A percentile compares a stretch with the other conserved stretches of the same genome.
Evolutionary conservation across 176 grass and related monocot genomes (phyloP).

Genomic region (Cocos nucifera): DNA sequence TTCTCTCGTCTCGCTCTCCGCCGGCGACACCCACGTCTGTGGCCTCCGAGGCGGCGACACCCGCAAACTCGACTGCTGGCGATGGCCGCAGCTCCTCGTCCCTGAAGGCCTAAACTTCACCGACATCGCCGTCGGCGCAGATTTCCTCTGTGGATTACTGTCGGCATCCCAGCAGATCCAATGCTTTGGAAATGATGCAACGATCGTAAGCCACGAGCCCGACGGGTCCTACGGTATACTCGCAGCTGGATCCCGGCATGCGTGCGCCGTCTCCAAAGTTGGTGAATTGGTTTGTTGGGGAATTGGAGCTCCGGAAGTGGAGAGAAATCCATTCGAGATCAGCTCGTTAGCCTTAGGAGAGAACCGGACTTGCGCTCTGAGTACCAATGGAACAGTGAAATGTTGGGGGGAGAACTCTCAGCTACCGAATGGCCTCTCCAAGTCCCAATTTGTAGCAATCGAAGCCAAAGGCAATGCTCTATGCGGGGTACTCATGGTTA

Average conservation of each 20-base stretch:
- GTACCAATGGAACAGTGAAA: constrained; percentile 37
- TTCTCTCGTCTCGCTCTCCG: constrained; percentile 40
- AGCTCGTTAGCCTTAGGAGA: constrained; percentile 47
- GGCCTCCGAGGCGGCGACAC: constrained; percentile 29
- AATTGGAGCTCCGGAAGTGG: constrained; percentile 17
- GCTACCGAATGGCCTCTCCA: constrained; percentile 20
- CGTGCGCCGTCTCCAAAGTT: constrained; percentile 42
- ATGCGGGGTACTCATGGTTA: constrained; percentile 62
- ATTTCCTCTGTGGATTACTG: constrained; percentile 66
- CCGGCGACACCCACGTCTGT: constrained; percentile 59
- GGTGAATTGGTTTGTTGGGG: constrained; percentile 57
- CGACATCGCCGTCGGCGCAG: constrained; percentile 55
- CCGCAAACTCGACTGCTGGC: constrained; percentile 61
- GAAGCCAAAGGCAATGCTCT: constrained; percentile 32
- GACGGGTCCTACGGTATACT: constrained; percentile 10
- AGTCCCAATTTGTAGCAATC: constrained; percentile 41
- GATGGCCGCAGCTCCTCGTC: constrained; percentile 39
- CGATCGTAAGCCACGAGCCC: constrained; percentile 34
- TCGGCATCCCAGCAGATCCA: not conserved
- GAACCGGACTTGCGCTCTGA: constrained; percentile 43
- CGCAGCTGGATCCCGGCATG: constrained; percentile 28
- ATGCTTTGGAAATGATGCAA: constrained; percentile 58
- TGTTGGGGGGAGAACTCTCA: constrained; percentile 52
- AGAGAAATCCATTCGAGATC: constrained; percentile 13
- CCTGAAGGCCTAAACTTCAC: constrained; percentile 22